Conservation (phyloP, 1,284 basidiomycete genomes). For the Sparassis latifolia region DNA sequence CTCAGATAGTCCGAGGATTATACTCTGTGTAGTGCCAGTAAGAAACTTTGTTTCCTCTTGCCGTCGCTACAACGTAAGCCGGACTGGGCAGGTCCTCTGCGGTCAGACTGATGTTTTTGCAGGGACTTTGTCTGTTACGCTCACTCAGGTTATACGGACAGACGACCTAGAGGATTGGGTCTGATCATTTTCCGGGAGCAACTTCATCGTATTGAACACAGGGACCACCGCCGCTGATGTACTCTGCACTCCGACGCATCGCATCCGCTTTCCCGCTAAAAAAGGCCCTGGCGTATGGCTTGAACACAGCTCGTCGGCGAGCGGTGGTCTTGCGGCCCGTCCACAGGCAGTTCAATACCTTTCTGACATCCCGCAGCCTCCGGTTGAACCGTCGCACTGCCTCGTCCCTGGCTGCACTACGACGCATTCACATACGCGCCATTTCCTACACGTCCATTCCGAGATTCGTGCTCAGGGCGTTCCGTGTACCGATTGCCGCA, state of each 20-base stretch:
- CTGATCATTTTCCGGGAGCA: neutral
- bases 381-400: conserved; percentile 41
- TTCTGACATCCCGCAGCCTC: conserved; percentile 36
- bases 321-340: conserved; percentile 33
- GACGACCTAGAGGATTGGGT: neutral
- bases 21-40: too few relatives aligned
- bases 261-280: conserved; percentile 28
- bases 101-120: neutral
- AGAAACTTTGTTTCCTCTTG: too few relatives aligned
- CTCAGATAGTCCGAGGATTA: too few relatives aligned
- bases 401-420: conserved; percentile 36
- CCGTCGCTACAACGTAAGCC: too few relatives aligned
- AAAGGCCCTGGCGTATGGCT: conserved; percentile 50
- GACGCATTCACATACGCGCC: conserved; percentile 65
- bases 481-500: conserved; percentile 80
- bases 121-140: neutral
- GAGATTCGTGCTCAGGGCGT: conserved; percentile 75
- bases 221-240: conserved; percentile 26
- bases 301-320: conserved; percentile 30
- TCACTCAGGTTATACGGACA: neutral
- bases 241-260: conserved; percentile 36
- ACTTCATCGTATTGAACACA: neutral
- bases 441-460: conserved; percentile 83
- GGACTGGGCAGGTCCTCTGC: neutral
- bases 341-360: conserved; percentile 52